Evolutionary conservation across 768 basidiomycete species (phyloP).

Genomic region (Hericium coralloides): DNA sequence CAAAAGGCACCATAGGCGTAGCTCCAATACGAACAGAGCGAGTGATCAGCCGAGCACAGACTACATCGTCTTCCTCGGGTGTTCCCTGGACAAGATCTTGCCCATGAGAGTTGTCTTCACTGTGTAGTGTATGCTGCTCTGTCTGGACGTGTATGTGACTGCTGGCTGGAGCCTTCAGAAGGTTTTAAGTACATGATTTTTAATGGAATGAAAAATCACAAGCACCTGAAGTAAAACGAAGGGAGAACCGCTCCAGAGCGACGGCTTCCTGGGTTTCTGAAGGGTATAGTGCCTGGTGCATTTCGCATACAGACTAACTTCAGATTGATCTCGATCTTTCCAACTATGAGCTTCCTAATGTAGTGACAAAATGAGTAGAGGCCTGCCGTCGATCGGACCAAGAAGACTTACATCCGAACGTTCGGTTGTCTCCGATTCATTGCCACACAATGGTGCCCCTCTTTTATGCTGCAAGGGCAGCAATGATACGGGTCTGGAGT

Average conservation of each 20-base stretch:
- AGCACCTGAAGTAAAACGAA: slow-evolving; percentile 28
- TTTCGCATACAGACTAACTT: slow-evolving; percentile 33
- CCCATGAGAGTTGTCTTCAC: no score
- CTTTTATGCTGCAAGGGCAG: slow-evolving; percentile 29
- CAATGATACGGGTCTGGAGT: slow-evolving; percentile 40
- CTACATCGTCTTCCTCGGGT: background rate
- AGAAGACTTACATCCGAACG: slow-evolving; percentile 39
- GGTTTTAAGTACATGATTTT: no score
- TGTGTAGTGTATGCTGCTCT: no score
- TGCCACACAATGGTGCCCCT: slow-evolving; percentile 50
- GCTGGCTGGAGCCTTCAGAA: no score
- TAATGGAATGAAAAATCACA: background rate
- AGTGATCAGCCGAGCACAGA: slow-evolving; percentile 1
- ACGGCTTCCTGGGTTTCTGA: slow-evolving; percentile 24
- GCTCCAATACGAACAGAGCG: slow-evolving; percentile 6
- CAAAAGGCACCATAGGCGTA: slow-evolving; percentile 9
- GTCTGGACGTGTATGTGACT: no score
- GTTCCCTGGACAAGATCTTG: no score
- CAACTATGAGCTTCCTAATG: no score
- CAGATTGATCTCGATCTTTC: background rate
- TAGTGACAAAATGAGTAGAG: no score
- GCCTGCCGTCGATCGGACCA: no score
- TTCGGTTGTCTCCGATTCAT: slow-evolving; percentile 75
- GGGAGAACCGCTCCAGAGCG: slow-evolving; percentile 38
- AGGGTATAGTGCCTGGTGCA: slow-evolving; percentile 41